Conservation (phyloP, 2,329 filamentous ascomycete species). For the Ophiobolus disseminans region DNA sequence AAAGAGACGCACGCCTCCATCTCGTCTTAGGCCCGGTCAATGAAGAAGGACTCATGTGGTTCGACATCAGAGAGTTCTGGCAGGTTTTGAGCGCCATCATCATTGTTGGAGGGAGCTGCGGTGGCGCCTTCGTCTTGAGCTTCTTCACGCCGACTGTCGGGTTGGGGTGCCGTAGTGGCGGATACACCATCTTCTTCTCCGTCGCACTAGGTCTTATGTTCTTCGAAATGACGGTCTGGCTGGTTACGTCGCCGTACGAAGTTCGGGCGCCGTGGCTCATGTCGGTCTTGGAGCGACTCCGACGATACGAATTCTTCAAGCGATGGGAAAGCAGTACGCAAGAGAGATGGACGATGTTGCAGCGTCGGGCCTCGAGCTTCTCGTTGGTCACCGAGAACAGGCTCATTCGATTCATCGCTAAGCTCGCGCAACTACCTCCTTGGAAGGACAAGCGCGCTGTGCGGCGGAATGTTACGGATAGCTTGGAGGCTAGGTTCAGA, state of each 20-base stretch:
- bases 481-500: slow-evolving; percentile 9
- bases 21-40: slow-evolving; percentile 47
- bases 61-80: slow-evolving; percentile 54
- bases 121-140: slow-evolving; percentile 52
- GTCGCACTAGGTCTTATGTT: slow-evolving; percentile 45
- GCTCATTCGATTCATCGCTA: slow-evolving; percentile 11
- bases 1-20: slow-evolving; percentile 41
- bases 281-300: slow-evolving; percentile 18
- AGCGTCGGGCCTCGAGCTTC: slow-evolving; percentile 9
- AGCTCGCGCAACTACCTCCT: slow-evolving; percentile 8
- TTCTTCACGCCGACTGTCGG: slow-evolving; percentile 57
- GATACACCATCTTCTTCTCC: slow-evolving; percentile 53
- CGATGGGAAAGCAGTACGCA: slow-evolving; percentile 14
- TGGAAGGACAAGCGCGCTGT: slow-evolving; percentile 7
- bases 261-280: slow-evolving; percentile 20
- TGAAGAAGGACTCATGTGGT: slow-evolving; percentile 49
- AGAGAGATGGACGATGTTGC: slow-evolving; percentile 14
- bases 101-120: slow-evolving; percentile 47
- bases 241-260: slow-evolving; percentile 26
- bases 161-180: slow-evolving; percentile 51
- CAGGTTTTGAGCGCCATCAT: slow-evolving; percentile 49
- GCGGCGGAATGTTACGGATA: slow-evolving; percentile 4
- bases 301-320: slow-evolving; percentile 16
- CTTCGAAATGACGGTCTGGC: slow-evolving; percentile 50
- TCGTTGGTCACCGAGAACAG: slow-evolving; percentile 10